These are phyloP conservation scores for Leccinum pachyderme DNA, from an alignment of 1,284 basidiomycete species.

Conservation along the genomic window DNA sequence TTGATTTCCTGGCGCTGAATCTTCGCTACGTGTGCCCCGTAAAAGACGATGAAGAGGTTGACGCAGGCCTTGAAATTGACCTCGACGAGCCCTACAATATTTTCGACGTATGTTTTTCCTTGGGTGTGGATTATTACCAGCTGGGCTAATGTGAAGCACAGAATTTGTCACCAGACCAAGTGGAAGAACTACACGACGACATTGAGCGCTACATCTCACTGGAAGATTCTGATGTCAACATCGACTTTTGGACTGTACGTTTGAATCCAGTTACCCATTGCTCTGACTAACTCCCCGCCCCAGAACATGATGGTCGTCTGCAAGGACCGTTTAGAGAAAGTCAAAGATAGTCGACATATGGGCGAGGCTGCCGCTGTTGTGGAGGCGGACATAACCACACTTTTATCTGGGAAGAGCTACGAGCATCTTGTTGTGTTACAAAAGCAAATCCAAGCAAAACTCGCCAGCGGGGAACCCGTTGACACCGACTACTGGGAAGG, in stretches of 20 bases:
- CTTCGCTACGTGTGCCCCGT: conserved; percentile 81
- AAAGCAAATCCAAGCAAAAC: conserved; percentile 83
- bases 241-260: conserved; percentile 96
- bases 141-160: conserved; percentile 37
- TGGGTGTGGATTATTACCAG: neutral
- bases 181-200: conserved; percentile 91
- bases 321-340: conserved; percentile 84
- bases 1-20: conserved; percentile 93
- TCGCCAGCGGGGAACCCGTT: conserved; percentile 88
- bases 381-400: conserved; percentile 71
- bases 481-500: conserved; percentile 99
- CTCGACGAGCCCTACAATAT: conserved; percentile 98
- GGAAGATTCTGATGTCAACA: conserved; percentile 81
- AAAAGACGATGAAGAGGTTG: conserved; percentile 65
- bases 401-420: conserved; percentile 79
- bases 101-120: conserved; percentile 63
- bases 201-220: conserved; percentile 90
- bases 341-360: conserved; percentile 58
- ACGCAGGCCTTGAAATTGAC: conserved; percentile 93
- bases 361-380: conserved; percentile 74
- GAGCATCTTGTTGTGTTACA: conserved; percentile 85
- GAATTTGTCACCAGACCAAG: conserved; percentile 86
- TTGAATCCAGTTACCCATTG: neutral
- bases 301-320: conserved; percentile 97
- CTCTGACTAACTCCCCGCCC: conserved; percentile 8